Conservation (phyloP, 768 basidiomycete genomes). For the Leccinum boreale region DNA sequence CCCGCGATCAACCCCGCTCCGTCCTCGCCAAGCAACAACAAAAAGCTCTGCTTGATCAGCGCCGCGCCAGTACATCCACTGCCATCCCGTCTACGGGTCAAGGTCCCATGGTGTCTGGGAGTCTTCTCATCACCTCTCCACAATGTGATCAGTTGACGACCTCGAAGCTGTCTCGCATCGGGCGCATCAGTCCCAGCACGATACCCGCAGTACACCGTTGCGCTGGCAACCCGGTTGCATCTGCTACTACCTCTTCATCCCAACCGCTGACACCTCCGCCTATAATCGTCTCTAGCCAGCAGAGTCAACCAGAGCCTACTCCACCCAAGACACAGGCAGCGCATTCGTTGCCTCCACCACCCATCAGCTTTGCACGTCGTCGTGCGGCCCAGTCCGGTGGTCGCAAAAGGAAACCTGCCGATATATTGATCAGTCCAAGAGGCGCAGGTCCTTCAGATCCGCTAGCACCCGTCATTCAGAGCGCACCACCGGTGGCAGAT, state of each 20-base stretch:
- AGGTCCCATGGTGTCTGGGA: constrained; percentile 18
- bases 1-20: constrained; percentile 40
- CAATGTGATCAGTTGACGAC: constrained; percentile 25
- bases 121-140: constrained; percentile 25
- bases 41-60: constrained; percentile 67
- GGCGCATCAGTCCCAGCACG: constrained; percentile 40
- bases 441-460: constrained; percentile 51
- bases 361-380: constrained; percentile 76
- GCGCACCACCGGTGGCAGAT: constrained; percentile 61
- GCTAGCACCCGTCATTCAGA: constrained; percentile 67
- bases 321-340: constrained; percentile 22
- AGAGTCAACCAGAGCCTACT: constrained; percentile 17
- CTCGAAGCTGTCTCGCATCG: constrained; percentile 28
- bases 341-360: constrained; percentile 58
- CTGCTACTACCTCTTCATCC: constrained; percentile 18
- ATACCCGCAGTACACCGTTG: constrained; percentile 20
- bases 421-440: constrained; percentile 73
- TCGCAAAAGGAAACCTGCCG: constrained; percentile 70
- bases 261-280: constrained; percentile 24
- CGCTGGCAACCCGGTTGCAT: constrained; percentile 24
- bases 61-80: constrained; percentile 56
- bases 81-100: constrained; percentile 31
- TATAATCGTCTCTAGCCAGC: constrained; percentile 24
- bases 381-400: constrained; percentile 62
- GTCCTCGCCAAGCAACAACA: constrained; percentile 69